These are phyloP conservation scores for Plectranthus barbatus DNA, from an alignment of 257 asterid species.

Conservation along the genomic window DNA sequence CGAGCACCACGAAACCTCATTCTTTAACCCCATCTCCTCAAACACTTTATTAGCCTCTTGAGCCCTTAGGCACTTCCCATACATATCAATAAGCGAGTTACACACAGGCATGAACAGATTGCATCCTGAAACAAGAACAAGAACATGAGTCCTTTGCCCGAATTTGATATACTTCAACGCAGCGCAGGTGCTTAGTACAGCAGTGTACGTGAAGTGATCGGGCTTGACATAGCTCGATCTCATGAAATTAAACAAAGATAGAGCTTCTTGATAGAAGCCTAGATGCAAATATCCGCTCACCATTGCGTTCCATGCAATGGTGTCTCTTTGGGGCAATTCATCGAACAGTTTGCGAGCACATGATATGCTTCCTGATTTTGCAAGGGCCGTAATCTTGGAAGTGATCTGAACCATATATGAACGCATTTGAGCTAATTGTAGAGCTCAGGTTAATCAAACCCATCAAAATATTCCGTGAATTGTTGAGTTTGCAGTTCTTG, in stretches of 20 bases:
- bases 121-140: conserved; percentile 37
- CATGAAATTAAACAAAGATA: conserved; percentile 38
- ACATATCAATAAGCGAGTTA: conserved; percentile 66
- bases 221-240: conserved; percentile 28
- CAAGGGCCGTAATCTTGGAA: conserved; percentile 33
- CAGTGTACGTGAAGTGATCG: conserved; percentile 58
- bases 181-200: conserved; percentile 41
- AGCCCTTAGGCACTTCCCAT: conserved; percentile 50
- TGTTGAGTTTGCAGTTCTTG: not conserved
- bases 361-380: conserved; percentile 42
- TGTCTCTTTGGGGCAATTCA: conserved; percentile 51
- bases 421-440: conserved; percentile 29
- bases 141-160: conserved; percentile 43
- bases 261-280: conserved; percentile 45
- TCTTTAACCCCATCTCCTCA: conserved; percentile 44
- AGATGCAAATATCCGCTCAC: conserved; percentile 46
- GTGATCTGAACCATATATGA: conserved; percentile 37
- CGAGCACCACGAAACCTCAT: conserved; percentile 81
- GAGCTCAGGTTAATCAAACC: conserved; percentile 5
- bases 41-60: conserved; percentile 42
- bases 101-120: conserved; percentile 39
- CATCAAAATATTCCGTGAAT: conserved; percentile 8
- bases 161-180: conserved; percentile 24
- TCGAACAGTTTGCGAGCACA: conserved; percentile 62
- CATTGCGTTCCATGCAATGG: conserved; percentile 71